phyloP scores from a whole-genome alignment of 768 basidiomycete species.

The Kwoniella sp. region DNA sequence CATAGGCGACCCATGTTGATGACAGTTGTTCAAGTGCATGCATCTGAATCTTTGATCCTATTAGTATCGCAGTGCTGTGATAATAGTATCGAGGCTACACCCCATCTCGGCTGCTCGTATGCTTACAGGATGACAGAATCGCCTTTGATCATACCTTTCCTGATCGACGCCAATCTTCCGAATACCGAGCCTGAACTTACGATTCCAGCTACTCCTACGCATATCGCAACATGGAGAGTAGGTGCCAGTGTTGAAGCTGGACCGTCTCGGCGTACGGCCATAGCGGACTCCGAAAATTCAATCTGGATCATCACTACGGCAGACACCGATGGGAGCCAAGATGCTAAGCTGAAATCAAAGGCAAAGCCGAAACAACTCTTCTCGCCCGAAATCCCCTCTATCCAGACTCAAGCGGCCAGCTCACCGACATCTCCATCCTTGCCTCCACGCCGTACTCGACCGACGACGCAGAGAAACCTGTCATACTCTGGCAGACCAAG shows the following conservation, averaged over 20 bases:
- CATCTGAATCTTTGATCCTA: too few relatives aligned
- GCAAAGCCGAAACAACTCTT: not conserved
- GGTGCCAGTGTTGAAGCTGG: slow-evolving; percentile 19
- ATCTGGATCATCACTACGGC: slow-evolving; percentile 34
- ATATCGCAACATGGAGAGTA: slow-evolving; percentile 36
- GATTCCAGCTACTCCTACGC: slow-evolving; percentile 36
- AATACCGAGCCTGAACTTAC: not conserved
- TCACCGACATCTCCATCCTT: slow-evolving; percentile 15
- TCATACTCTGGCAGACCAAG: slow-evolving; percentile 23
- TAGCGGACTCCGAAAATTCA: slow-evolving; percentile 37
- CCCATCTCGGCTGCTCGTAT: too few relatives aligned
- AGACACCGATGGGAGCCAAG: not conserved
- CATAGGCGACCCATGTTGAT: too few relatives aligned
- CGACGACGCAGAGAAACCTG: slow-evolving; percentile 1
- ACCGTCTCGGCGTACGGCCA: slow-evolving; percentile 28
- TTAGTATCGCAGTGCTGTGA: too few relatives aligned
- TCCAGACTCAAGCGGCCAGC: slow-evolving; percentile 9
- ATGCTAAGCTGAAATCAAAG: not conserved
- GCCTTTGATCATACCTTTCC: slow-evolving; percentile 31
- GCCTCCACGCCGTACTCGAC: slow-evolving; percentile 8
- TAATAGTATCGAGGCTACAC: too few relatives aligned
- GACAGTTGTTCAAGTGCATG: too few relatives aligned
- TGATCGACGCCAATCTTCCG: slow-evolving; percentile 20
- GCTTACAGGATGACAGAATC: slow-evolving; percentile 15
- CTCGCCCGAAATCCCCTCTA: slow-evolving; percentile 12